Evolutionary conservation across 1,139 yeast species (phyloP), one percentile per base, ranked within the genome.

Genomic region (Arxiozyma bovina): DNA sequence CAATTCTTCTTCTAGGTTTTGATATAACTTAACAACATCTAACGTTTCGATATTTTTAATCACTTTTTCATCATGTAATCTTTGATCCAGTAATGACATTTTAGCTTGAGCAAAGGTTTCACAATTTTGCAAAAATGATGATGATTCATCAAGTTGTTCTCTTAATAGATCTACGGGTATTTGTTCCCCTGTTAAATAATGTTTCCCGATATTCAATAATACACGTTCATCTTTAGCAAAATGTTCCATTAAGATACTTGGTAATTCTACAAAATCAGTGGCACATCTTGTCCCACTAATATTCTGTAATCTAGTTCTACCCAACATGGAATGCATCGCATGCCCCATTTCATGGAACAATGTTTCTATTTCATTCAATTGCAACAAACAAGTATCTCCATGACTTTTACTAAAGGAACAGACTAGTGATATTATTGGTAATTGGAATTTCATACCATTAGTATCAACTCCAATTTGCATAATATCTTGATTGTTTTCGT

Each of bases 331-430:
- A 69, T 93, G 99, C 82, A 93, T 87, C 1, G 99, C 99, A 71
- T 93, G 99, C 0, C 99, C 99, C 96, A 93, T 90, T 70, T 93
- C 99, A 70, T 93, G 99, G 73, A 94, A 93, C 41, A 93, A 73
- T 0, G 99, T 93, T 64, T 91, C 96, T 5, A 93, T 91, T 65
- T 94, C 98, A 55, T 78, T 81, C 57, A 88, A 76, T 9, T 85
- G 76, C 45, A 93, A 72, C 27, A 88, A 73, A 50, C 84, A 77
- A 46, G 66, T 61, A 1, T 63, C 63, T 50, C 63, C 57, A 12
- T 61, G 63, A 46, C 73, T 74, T 20, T 74, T 76, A n/a, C 75
- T 74, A 69, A 93, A 93, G 66, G 90, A 91, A 66, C 98, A 93
- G 34, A 90, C 88, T 40, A 93, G 74, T 1, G 96, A 87, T 53